Conservation (phyloP, 129 eudicot genomes). For the Pseudognaphalium luteoalbum region DNA sequence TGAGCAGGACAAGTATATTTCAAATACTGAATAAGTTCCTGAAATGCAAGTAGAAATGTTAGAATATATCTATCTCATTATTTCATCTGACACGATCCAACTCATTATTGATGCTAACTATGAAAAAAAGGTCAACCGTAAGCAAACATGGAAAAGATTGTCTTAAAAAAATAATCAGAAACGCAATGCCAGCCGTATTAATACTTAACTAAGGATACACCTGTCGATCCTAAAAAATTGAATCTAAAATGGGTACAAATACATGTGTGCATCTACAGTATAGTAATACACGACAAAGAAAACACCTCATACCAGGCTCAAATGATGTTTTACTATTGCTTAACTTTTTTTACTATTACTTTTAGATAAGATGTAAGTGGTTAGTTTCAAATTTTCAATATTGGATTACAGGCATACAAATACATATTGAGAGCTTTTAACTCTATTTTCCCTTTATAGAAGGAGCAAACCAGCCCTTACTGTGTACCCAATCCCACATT, state of each 20-base stretch:
- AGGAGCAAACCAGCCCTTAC: slow-evolving; percentile 2
- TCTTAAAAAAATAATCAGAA: background rate
- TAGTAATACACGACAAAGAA: too few species aligned
- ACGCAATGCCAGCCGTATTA: background rate
- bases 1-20: slow-evolving; percentile 91
- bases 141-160: slow-evolving; percentile 4
- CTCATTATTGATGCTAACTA: slow-evolving; percentile 7
- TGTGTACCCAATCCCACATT: background rate
- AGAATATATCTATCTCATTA: background rate
- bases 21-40: slow-evolving; percentile 87
- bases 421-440: background rate
- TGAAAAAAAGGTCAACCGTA: background rate
- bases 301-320: too few species aligned
- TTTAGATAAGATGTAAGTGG: too few species aligned
- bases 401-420: background rate
- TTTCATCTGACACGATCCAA: background rate
- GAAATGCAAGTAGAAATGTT: slow-evolving; percentile 15
- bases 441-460: background rate
- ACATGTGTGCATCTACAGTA: too few species aligned
- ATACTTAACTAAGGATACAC: slow-evolving; percentile 9
- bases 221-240: background rate
- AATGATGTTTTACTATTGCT: too few species aligned
- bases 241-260: too few species aligned
- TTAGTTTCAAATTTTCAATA: too few species aligned
- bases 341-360: too few species aligned